phyloP scores from a whole-genome alignment of 2,329 filamentous ascomycete genomes.

The Aureobasidium sp. region DNA sequence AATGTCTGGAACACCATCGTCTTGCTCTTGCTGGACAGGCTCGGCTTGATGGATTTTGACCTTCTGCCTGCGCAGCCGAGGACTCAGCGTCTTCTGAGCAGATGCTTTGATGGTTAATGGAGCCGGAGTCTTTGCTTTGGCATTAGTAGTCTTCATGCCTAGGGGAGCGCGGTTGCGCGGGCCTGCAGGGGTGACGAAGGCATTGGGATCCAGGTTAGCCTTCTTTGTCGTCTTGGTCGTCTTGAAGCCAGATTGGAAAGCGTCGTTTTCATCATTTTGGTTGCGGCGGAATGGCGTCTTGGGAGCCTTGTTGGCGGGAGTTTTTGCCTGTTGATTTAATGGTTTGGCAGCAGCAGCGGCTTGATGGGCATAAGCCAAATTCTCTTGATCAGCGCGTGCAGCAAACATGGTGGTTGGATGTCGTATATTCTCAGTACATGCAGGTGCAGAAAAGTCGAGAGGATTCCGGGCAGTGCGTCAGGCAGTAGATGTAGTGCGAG shows the following conservation, averaged over 20 bases:
- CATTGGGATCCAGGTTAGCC: conserved; percentile 50
- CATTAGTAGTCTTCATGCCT: conserved; percentile 94
- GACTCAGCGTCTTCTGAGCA: conserved; percentile 42
- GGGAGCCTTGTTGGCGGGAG: conserved; percentile 64
- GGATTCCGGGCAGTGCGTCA: background rate
- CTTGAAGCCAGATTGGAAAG: conserved; percentile 51
- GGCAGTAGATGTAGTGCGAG: background rate
- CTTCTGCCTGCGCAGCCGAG: conserved; percentile 46
- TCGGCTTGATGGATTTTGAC: conserved; percentile 59
- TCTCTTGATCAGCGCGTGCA: conserved; percentile 73
- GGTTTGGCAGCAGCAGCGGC: conserved; percentile 64
- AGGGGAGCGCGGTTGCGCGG: conserved; percentile 70
- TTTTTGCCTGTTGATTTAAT: conserved; percentile 68
- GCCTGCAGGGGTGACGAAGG: conserved; percentile 72
- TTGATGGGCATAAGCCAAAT: conserved; percentile 69
- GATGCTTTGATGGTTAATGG: conserved; percentile 45
- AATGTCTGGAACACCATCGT: conserved; percentile 62
- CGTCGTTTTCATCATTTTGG: conserved; percentile 80
- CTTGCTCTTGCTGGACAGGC: conserved; percentile 22
- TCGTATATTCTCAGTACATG: background rate
- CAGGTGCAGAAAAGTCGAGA: background rate
- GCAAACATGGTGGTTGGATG: conserved; percentile 56
- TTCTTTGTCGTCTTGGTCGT: conserved; percentile 53
- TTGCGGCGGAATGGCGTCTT: conserved; percentile 77
- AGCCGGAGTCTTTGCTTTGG: conserved; percentile 63